Percentiles rank a stretch among this genome's conserved stretches.
Evolutionary conservation across 257 asterid genomes (phyloP).

Genomic region (Solanum paucissectum): DNA sequence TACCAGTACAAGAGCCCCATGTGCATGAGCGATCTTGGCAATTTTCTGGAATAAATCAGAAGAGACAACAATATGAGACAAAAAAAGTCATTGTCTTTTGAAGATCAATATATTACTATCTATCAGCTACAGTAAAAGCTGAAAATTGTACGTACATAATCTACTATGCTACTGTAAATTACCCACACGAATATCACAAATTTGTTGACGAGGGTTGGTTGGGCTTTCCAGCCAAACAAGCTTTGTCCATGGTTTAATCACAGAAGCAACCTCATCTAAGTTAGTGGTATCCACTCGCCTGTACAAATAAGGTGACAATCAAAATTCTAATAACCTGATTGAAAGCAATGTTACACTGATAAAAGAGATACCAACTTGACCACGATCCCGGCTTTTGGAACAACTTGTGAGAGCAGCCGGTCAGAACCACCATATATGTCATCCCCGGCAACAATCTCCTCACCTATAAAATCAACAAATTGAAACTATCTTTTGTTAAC

Average conservation of each 20-base stretch:
- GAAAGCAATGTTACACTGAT: not conserved
- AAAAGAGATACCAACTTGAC: conserved; percentile 52
- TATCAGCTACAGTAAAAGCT: not conserved
- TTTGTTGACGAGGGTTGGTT: conserved; percentile 91
- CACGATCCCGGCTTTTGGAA: conserved; percentile 69
- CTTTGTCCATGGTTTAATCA: conserved; percentile 61
- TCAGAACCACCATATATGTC: conserved; percentile 99
- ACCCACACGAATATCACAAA: conserved; percentile 75
- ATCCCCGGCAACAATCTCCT: conserved; percentile 88
- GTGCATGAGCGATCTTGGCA: conserved; percentile 75
- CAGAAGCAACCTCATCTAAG: conserved; percentile 60
- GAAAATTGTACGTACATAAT: not conserved
- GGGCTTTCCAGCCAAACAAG: conserved; percentile 99
- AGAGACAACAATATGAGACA: not conserved
- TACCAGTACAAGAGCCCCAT: conserved; percentile 78
- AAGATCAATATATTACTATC: not conserved
- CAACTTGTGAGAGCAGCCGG: conserved; percentile 67
- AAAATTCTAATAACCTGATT: not conserved
- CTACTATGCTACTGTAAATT: not conserved
- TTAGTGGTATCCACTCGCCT: conserved; percentile 87
- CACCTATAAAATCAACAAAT: conserved; percentile 30
- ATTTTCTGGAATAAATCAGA: conserved; percentile 41
- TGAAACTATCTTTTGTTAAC: not conserved
- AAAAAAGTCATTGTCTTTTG: not conserved
- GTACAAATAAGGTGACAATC: conserved; percentile 8